Percentiles rank a stretch among this genome's conserved stretches.
These are phyloP conservation scores for Cladorrhinum sp. DNA, from an alignment of 2,329 filamentous ascomycete species.

Conservation along the genomic window DNA sequence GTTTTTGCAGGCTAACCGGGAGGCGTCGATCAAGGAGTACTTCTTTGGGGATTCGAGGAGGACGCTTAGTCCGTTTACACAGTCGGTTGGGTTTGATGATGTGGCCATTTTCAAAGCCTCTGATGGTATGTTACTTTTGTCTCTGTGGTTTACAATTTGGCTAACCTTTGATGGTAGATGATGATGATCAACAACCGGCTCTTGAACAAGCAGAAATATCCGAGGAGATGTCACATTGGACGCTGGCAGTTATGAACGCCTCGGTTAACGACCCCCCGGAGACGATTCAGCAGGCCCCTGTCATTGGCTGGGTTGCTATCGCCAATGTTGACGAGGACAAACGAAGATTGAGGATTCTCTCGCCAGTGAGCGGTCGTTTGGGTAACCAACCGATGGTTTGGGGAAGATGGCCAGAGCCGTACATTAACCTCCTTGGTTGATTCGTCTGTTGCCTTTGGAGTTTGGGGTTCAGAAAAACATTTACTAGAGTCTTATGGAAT, in stretches of 20 bases:
- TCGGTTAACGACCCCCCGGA: slow-evolving; percentile 65
- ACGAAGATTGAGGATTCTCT: slow-evolving; percentile 74
- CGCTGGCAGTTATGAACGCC: slow-evolving; percentile 82
- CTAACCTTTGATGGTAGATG: slow-evolving; percentile 15
- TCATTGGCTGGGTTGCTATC: slow-evolving; percentile 92
- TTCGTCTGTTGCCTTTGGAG: too few relatives aligned
- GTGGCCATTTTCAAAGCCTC: slow-evolving; percentile 70
- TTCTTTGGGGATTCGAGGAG: slow-evolving; percentile 83
- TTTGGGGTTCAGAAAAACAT: too few relatives aligned
- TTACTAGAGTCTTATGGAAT: too few relatives aligned
- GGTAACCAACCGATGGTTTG: slow-evolving; percentile 77
- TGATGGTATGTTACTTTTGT: slow-evolving; percentile 45
- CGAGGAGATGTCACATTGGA: slow-evolving; percentile 70
- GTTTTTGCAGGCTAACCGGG: slow-evolving; percentile 71
- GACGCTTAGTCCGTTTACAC: slow-evolving; percentile 81
- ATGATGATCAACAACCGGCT: slow-evolving; percentile 33
- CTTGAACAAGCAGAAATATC: slow-evolving; percentile 66
- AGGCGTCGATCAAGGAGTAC: slow-evolving; percentile 82
- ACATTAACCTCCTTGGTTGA: slow-evolving; percentile 69
- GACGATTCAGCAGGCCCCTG: slow-evolving; percentile 72
- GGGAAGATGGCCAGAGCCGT: slow-evolving; percentile 83
- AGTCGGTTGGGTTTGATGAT: slow-evolving; percentile 74
- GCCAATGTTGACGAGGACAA: slow-evolving; percentile 85
- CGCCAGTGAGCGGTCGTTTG: slow-evolving; percentile 78
- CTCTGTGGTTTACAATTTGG: background rate